phyloP scores from a whole-genome alignment of 2,329 filamentous ascomycete species.

The Exserohilum turcica region DNA sequence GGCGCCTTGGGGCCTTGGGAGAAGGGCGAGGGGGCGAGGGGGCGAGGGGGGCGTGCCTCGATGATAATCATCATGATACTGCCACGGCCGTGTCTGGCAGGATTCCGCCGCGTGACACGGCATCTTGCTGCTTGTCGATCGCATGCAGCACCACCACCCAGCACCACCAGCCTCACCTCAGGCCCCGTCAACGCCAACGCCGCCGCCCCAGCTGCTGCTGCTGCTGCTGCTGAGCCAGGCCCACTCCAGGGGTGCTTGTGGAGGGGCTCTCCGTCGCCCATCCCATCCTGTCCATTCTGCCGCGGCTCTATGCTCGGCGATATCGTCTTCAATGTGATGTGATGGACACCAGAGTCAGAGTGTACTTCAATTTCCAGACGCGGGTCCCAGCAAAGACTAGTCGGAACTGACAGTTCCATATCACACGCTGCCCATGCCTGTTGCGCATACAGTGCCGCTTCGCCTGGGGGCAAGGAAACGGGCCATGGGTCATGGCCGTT shows the following conservation, averaged over 20 bases:
- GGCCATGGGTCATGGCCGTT: constrained; percentile 16
- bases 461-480: constrained; percentile 30
- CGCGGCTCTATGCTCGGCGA: constrained; percentile 9
- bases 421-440: constrained; percentile 16
- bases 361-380: constrained; percentile 13
- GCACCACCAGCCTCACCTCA: too few relatives aligned
- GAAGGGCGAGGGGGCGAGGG: too few relatives aligned
- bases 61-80: too few relatives aligned
- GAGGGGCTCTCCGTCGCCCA: constrained; percentile 2
- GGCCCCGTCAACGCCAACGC: too few relatives aligned
- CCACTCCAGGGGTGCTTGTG: constrained; percentile 1
- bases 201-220: background rate
- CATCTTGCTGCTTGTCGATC: constrained; percentile 11
- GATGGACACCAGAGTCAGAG: constrained; percentile 7
- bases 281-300: constrained; percentile 13
- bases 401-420: constrained; percentile 14
- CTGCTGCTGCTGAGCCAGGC: constrained; percentile 1
- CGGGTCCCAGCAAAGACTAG: constrained; percentile 23
- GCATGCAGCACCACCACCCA: constrained; percentile 24
- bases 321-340: constrained; percentile 5
- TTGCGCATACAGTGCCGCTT: constrained; percentile 19
- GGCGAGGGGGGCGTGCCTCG: too few relatives aligned
- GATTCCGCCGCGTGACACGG: constrained; percentile 33
- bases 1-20: constrained; percentile 30
- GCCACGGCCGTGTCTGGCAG: constrained; percentile 22